phyloP scores from a whole-genome alignment of 192 early-diverging fungal species.

The Coemansia sp. region DNA sequence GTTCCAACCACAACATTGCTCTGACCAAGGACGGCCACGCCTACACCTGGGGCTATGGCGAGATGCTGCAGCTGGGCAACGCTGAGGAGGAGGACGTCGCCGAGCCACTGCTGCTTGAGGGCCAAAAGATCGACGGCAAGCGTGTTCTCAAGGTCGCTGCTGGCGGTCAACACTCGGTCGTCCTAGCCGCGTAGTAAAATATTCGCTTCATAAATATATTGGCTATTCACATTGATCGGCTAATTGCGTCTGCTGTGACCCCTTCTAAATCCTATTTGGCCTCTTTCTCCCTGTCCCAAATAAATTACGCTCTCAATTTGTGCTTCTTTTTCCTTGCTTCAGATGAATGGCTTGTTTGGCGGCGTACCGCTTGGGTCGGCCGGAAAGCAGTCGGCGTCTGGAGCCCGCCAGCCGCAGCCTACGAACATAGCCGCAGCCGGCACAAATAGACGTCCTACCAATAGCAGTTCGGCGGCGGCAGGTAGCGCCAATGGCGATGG shows the following conservation, averaged over 20 bases:
- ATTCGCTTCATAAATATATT: background rate
- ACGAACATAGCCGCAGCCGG: background rate
- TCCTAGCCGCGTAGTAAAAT: conserved; percentile 17
- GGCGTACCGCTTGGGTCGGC: conserved; percentile 19
- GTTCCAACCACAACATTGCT: conserved; percentile 62
- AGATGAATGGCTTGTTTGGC: conserved; percentile 43
- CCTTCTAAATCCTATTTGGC: too few relatives aligned
- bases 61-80: conserved; percentile 80
- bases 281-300: too few relatives aligned
- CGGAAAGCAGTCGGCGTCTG: conserved; percentile 10
- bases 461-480: background rate
- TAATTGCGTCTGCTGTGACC: too few relatives aligned
- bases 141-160: conserved; percentile 61
- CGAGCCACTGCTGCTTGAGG: conserved; percentile 59
- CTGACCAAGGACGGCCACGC: conserved; percentile 59
- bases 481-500: background rate
- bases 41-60: conserved; percentile 90
- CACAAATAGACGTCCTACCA: background rate
- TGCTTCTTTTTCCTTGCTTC: background rate
- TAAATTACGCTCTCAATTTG: too few relatives aligned
- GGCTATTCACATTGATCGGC: background rate
- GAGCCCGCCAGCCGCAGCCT: background rate
- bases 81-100: conserved; percentile 72
- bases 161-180: conserved; percentile 72
- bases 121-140: conserved; percentile 69